These are phyloP conservation scores for Botrytis elliptica DNA, from an alignment of 2,329 filamentous ascomycete species.

Conservation along the genomic window DNA sequence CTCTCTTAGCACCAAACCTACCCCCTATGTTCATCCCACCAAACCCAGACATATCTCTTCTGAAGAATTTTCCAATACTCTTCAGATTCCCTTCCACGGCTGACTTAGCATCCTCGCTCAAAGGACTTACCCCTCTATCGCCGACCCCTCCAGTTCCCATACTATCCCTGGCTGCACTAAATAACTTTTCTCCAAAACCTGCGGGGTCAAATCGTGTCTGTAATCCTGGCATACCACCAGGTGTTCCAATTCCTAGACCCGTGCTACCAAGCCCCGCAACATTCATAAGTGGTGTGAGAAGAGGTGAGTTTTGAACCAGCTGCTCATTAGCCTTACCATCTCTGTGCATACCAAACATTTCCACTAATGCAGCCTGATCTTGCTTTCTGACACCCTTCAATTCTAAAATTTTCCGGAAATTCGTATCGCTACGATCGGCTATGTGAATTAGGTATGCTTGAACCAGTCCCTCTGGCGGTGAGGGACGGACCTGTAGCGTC, in stretches of 20 bases:
- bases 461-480: slow-evolving; percentile 88
- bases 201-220: slow-evolving; percentile 73
- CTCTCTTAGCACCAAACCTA: slow-evolving; percentile 41
- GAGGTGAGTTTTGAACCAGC: slow-evolving; percentile 66
- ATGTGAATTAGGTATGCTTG: slow-evolving; percentile 98
- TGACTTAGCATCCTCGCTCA: slow-evolving; percentile 54
- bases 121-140: slow-evolving; percentile 26
- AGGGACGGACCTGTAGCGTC: slow-evolving; percentile 89
- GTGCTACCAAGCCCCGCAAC: slow-evolving; percentile 46
- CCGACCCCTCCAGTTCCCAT: slow-evolving; percentile 51
- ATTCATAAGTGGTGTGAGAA: slow-evolving; percentile 66
- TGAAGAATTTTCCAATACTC: slow-evolving; percentile 96
- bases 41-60: slow-evolving; percentile 76
- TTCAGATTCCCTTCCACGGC: slow-evolving; percentile 91
- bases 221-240: slow-evolving; percentile 41
- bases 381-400: slow-evolving; percentile 86
- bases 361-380: slow-evolving; percentile 79
- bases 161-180: slow-evolving; percentile 81
- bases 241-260: slow-evolving; percentile 47
- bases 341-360: slow-evolving; percentile 78
- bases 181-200: slow-evolving; percentile 79
- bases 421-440: slow-evolving; percentile 85
- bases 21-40: slow-evolving; percentile 64
- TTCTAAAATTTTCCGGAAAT: slow-evolving; percentile 95
- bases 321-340: slow-evolving; percentile 70